Base-by-base conservation (phyloP, 345 rosid species). In the Kandelia obovata region DNA sequence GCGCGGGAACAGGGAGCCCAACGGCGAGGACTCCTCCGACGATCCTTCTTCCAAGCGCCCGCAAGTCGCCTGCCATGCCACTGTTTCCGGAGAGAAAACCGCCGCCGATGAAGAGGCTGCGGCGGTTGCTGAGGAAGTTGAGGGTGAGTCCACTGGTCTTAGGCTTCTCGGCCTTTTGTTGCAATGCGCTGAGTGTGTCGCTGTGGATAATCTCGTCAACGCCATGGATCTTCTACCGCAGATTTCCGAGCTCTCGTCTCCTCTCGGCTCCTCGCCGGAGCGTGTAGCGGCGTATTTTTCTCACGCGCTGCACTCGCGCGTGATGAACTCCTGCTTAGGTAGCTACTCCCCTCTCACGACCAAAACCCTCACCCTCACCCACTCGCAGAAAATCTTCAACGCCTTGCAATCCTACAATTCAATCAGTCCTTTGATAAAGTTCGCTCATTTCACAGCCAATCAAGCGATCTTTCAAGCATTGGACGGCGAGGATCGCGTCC, bases 401-500 rank as follows among this genome's bases (percentile, higher is more conserved):
- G 96, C 97, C 34, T 76, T 89, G 59, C 98, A 94, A 74, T 83
- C 90, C 0, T 91, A 88, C 75, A 94, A 94, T 73, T 87, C 97
- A 27, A 83, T 94, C 39, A 83, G 83, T 64, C 97, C 97, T 17
- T 66, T 83, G 47, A 81, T 94, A 55, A 94, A 91, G 71, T 94
- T 94, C 87, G 88, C 95, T 7, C 98, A 94, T 66, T 94, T 94
- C 86, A 94, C 98, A 28, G 98, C 98, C 35, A 91, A 94, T 64
- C 98, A 91, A 78, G 95, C 96, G 0, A 94, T 94, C 37, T 91
- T 87, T 78, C 91, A 94, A 73, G 94, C 97, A 2, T 66, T 94
- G 61, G 88, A 83, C 5, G 95, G 92, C 6, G 90, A 89, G 64
- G 98, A 94, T 49, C 82, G 86, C 30, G 82, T 94, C 72, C 98